A percentile compares a stretch with the other conserved stretches of the same genome.
These are phyloP conservation scores for Candida bentonensis DNA, from an alignment of 805 yeast species.

Conservation along the genomic window DNA sequence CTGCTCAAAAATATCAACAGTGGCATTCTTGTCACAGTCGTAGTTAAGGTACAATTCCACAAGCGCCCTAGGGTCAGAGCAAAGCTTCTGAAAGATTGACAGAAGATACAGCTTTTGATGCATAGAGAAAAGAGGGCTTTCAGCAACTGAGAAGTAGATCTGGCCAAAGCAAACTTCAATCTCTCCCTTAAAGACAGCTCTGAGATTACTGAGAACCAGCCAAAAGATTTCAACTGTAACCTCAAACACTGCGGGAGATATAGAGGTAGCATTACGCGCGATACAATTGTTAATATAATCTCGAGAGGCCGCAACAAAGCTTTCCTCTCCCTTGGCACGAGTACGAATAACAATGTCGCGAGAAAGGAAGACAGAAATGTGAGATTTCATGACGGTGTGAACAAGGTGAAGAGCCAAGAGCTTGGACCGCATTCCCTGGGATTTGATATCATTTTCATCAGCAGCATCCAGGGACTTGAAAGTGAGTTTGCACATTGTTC, in stretches of 20 bases:
- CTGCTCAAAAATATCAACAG: constrained; percentile 77
- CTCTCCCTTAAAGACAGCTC: constrained; percentile 82
- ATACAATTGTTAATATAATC: constrained; percentile 72
- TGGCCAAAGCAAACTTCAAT: constrained; percentile 89
- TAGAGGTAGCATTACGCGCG: constrained; percentile 85
- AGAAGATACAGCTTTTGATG: constrained; percentile 87
- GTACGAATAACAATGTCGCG: constrained; percentile 20
- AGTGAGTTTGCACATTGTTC: constrained; percentile 90
- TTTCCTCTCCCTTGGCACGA: constrained; percentile 24
- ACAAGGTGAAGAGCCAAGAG: constrained; percentile 75
- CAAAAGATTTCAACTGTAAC: constrained; percentile 86
- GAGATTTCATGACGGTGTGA: constrained; percentile 73
- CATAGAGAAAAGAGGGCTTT: constrained; percentile 77
- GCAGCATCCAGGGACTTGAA: constrained; percentile 59
- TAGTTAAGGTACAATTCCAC: constrained; percentile 90
- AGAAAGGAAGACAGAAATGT: constrained; percentile 62
- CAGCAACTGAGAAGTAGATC: constrained; percentile 87
- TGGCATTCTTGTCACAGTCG: constrained; percentile 69
- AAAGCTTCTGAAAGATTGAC: constrained; percentile 63
- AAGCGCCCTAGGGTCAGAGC: constrained; percentile 78
- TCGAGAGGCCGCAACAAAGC: constrained; percentile 65
- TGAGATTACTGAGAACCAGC: constrained; percentile 67
- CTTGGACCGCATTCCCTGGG: constrained; percentile 87
- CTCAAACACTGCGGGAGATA: constrained; percentile 83
- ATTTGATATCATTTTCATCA: constrained; percentile 48